Evolutionary conservation across 2,329 filamentous ascomycete genomes (phyloP).

Genomic region (Tolypocladium inflatum): DNA sequence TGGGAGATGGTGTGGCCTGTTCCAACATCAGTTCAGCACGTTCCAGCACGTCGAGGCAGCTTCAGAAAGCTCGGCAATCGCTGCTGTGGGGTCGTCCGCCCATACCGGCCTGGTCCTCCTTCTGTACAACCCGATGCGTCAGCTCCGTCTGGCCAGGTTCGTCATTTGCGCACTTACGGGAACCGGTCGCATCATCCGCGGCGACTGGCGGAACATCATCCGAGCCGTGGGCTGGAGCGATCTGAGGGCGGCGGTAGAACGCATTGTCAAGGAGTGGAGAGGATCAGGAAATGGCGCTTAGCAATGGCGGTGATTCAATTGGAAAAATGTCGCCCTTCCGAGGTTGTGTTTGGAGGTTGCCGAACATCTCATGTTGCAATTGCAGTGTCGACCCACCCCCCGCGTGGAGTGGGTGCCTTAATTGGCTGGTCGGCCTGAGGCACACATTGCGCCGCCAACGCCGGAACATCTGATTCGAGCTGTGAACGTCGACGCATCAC

Average conservation of each 20-base stretch:
- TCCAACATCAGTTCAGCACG: conserved; percentile 2
- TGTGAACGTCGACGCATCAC: conserved; percentile 23
- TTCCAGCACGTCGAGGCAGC: neutral
- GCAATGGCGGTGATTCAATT: conserved; percentile 19
- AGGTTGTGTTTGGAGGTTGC: conserved; percentile 19
- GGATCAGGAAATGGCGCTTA: conserved; percentile 14
- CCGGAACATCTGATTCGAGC: conserved; percentile 33
- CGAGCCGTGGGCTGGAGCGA: conserved; percentile 58
- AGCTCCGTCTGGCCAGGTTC: conserved; percentile 11
- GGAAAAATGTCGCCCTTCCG: conserved; percentile 19
- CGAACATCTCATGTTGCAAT: conserved; percentile 26
- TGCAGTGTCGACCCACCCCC: conserved; percentile 21
- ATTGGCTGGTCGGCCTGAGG: conserved; percentile 29
- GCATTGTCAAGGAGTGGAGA: conserved; percentile 43
- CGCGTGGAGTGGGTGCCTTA: conserved; percentile 18
- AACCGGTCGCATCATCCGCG: conserved; percentile 58
- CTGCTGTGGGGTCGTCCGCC: conserved; percentile 1
- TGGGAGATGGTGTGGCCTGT: conserved; percentile 94
- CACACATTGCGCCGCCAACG: conserved; percentile 21
- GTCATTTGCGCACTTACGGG: conserved; percentile 45
- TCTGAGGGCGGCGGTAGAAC: conserved; percentile 53
- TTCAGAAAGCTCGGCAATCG: neutral
- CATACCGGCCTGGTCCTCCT: conserved; percentile 60
- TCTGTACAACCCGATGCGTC: conserved; percentile 31
- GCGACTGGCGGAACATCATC: conserved; percentile 56